These are phyloP conservation scores for Raffaelea arxii DNA, from an alignment of 2,329 filamentous ascomycete species.

Conservation along the genomic window DNA sequence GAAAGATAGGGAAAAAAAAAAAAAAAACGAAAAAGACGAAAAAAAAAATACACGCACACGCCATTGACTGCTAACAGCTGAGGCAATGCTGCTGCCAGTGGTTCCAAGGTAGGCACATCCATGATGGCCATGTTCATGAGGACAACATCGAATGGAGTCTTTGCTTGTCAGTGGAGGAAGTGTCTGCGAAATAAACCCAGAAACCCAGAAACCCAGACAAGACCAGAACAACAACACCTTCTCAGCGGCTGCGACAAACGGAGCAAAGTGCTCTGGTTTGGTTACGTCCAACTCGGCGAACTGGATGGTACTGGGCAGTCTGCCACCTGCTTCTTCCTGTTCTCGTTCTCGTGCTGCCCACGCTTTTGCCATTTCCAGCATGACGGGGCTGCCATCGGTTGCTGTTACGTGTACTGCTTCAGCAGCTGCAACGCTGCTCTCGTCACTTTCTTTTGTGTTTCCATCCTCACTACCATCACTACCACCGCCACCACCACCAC, in stretches of 20 bases:
- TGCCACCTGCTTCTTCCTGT: constrained; percentile 10
- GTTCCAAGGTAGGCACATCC: constrained; percentile 33
- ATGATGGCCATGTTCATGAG: constrained; percentile 40
- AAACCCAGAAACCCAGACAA: too few species aligned
- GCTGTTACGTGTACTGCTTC: constrained; percentile 25
- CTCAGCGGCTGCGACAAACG: constrained; percentile 4
- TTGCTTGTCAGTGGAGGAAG: too few species aligned
- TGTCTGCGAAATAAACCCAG: too few species aligned
- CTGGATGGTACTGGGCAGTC: constrained; percentile 15
- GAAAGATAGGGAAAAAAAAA: not conserved
- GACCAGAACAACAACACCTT: too few species aligned
- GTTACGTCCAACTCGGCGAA: constrained; percentile 30
- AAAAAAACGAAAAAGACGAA: constrained; percentile 1
- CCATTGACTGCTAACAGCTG: constrained; percentile 28
- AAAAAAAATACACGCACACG: constrained; percentile 22
- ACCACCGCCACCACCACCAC: not conserved
- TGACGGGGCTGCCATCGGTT: constrained; percentile 31
- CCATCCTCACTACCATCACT: not conserved
- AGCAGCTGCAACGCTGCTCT: constrained; percentile 12
- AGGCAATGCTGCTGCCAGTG: constrained; percentile 29
- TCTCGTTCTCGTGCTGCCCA: not conserved
- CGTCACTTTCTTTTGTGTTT: not conserved
- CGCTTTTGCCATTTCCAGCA: constrained; percentile 26
- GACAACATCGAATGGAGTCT: constrained; percentile 28
- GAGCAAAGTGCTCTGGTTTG: constrained; percentile 18